Conservation (phyloP, 2,329 filamentous ascomycete genomes). For the Shiraia sp. region DNA sequence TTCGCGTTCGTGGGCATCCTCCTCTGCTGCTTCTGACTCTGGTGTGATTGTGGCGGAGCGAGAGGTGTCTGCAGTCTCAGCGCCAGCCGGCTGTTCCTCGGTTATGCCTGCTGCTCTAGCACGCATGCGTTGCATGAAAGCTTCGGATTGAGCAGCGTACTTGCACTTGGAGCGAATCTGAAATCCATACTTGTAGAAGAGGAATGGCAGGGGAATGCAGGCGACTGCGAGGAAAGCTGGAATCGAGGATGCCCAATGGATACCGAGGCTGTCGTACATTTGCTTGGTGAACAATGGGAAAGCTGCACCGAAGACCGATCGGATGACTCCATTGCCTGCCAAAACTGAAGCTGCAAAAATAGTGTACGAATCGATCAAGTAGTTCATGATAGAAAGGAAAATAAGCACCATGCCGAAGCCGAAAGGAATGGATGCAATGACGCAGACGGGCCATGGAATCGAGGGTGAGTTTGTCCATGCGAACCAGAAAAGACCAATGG, state of each 20-base stretch:
- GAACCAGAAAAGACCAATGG: slow-evolving; percentile 52
- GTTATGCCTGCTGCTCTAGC: slow-evolving; percentile 28
- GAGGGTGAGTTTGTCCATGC: slow-evolving; percentile 52
- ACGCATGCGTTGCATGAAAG: slow-evolving; percentile 57
- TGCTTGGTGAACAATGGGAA: slow-evolving; percentile 80
- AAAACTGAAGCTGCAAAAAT: slow-evolving; percentile 77
- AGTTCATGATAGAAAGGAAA: slow-evolving; percentile 59
- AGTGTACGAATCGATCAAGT: slow-evolving; percentile 58
- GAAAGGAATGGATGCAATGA: slow-evolving; percentile 57
- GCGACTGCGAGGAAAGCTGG: slow-evolving; percentile 74
- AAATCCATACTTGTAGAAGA: slow-evolving; percentile 75
- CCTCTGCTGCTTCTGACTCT: slow-evolving; percentile 35
- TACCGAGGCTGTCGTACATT: slow-evolving; percentile 58
- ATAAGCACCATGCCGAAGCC: slow-evolving; percentile 66
- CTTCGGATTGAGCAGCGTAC: slow-evolving; percentile 69
- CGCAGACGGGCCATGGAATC: slow-evolving; percentile 61
- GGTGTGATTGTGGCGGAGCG: slow-evolving; percentile 27
- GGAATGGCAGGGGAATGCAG: slow-evolving; percentile 73
- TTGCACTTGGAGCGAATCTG: slow-evolving; percentile 68
- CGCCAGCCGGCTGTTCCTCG: slow-evolving; percentile 10
- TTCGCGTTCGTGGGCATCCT: slow-evolving; percentile 30
- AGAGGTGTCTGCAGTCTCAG: slow-evolving; percentile 25
- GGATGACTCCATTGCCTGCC: slow-evolving; percentile 77
- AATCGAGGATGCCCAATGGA: slow-evolving; percentile 75
- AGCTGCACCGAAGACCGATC: slow-evolving; percentile 74